Percentiles rank a stretch among this genome's conserved stretches.
These are phyloP conservation scores for Coix lacrymajobi DNA, from an alignment of 176 grass and related monocot species.

Conservation along the genomic window DNA sequence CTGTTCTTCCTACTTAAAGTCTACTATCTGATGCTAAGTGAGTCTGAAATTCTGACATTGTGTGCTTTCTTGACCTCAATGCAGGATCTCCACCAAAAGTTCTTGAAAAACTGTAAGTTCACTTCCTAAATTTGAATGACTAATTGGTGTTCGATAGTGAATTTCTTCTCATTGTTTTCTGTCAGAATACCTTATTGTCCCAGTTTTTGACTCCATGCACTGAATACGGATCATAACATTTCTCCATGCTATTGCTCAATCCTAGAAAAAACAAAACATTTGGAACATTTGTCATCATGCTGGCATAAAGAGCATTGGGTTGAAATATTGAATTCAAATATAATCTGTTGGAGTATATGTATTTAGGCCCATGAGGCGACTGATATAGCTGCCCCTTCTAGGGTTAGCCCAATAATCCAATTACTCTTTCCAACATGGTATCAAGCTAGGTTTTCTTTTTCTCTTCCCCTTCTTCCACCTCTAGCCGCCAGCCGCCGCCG, in stretches of 20 bases:
- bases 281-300: background rate
- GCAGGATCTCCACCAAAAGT: slow-evolving; percentile 86
- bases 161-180: background rate
- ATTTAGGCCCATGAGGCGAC: too few relatives aligned
- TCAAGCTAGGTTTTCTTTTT: too few relatives aligned
- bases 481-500: too few relatives aligned
- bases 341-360: too few relatives aligned
- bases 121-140: slow-evolving; percentile 13
- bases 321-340: background rate
- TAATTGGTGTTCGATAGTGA: background rate
- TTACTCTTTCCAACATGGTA: too few relatives aligned
- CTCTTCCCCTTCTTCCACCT: too few relatives aligned
- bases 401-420: too few relatives aligned
- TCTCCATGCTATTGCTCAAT: background rate
- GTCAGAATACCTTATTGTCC: background rate
- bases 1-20: slow-evolving; percentile 4
- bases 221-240: background rate
- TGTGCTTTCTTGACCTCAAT: slow-evolving; percentile 16
- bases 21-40: slow-evolving; percentile 22
- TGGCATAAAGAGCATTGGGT: background rate
- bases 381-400: too few relatives aligned
- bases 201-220: background rate
- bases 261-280: background rate
- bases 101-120: slow-evolving; percentile 58
- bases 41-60: background rate